Base-by-base conservation (phyloP, 83 land plant species). In the Diphasiastrum complanatum region DNA sequence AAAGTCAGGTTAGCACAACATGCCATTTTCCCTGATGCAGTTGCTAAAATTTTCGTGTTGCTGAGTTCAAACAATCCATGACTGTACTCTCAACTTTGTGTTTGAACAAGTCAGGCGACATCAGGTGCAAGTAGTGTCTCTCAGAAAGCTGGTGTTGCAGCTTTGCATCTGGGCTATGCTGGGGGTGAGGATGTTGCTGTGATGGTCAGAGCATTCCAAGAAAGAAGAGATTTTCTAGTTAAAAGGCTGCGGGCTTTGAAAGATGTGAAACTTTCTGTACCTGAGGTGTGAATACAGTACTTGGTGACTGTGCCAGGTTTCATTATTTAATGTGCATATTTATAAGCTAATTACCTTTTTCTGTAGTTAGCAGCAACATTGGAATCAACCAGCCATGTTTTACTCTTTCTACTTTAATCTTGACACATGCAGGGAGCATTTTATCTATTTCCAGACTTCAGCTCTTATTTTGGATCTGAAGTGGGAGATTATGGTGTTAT, bases 91-190 rank as follows among this genome's bases (percentile, higher is more conserved):
- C 8, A 5, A 8, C 45, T 28, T 65, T 36, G 2, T 14, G 32
- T 32, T 68, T 66, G 28, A 64, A n/a, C 23, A n/a, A n/a, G n/a
- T 18, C 55, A 95, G 99, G 72, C 51, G 37, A 95, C 99, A 41
- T 95, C 99, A 25, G 97, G 99, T 51, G 99, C 99, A 48, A 80
- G 97, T 65, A 95, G 97, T 51, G 86, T 95, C 47, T 82, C 99
- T 14, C 99, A 95, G 50, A 95, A 89, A 63, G 99, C 93, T 35
- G 99, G 84, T 27, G 77, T 95, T 65, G 99, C 93, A 43, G 99
- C 99, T 46, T 45, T 95, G 36, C 84, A 77, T 25, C 48, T 95
- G 56, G 99, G 99, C 20, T 76, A 78, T 68, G 93, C 93, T 33
- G 99, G 99, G n/a, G 92, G 99, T 38, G 93, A 89, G 62, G 83